Evolutionary conservation across 805 yeast species (phyloP), one percentile per base, ranked within the genome.

Genomic region (Tetrapisispora taiwanensis): DNA sequence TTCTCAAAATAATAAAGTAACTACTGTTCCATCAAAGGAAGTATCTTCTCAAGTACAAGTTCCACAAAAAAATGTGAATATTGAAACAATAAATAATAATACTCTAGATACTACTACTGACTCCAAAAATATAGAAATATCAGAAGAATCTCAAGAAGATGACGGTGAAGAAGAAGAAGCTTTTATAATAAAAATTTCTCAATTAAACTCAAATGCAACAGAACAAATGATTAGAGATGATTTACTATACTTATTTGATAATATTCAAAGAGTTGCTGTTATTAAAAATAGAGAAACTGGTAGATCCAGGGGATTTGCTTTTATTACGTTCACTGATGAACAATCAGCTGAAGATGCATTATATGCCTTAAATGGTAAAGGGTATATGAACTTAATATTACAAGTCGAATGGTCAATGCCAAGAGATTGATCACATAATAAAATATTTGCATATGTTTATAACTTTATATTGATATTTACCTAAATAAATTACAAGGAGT

Each of bases 221-320:
- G 97, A 92, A 65, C 82, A 78, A 51, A 81, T 79, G 68, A 69
- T 92, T 54, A 78, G 89, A 59, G 70, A 69, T 54, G 81, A 81
- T 61, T 76, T 92, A 56, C 73, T 81, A 56, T 76, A 72, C 49
- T 75, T 69, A 63, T 81, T 71, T 71, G 94, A 78, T 55, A 70
- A 76, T 53, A 70, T 76, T 48, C 76, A 76, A 56, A 83, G 95
- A 69, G 84, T 85, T 12, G 37, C 28, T 13, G 37, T 39, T 12
- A 24, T 39, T 13, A 39, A 30, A 32, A 39, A 90, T 65, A 90
- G 89, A 66, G 97, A 89, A 62, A 85, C 97, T 3, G 97, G 97
- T 47, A 78, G 94, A 58, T 87, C 96, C 2, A 78, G 97, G 69
- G 98, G 98, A 18, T 90, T 88, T 65, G 98, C 97, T 1, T 90